Conservation (phyloP, 2,329 filamentous ascomycete species). For the Colletotrichum sp. region DNA sequence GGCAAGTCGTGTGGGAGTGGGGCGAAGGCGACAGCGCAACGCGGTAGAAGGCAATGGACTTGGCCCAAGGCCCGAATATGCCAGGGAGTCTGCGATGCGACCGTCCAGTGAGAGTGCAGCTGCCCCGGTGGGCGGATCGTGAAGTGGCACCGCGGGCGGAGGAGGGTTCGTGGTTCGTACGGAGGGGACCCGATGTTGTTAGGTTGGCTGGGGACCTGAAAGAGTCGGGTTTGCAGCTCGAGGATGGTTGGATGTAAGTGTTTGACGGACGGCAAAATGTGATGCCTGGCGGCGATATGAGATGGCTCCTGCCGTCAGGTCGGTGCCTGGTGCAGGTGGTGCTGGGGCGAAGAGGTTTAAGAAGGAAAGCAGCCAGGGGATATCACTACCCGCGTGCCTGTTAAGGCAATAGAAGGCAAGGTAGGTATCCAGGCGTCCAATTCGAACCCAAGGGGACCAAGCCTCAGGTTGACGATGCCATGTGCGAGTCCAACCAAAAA, state of each 20-base stretch:
- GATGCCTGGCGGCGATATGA: not conserved
- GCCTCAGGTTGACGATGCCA: constrained; percentile 3
- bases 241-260: not conserved
- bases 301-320: not conserved
- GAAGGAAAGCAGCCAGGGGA: not conserved
- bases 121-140: not conserved
- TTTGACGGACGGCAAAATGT: not conserved
- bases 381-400: not conserved
- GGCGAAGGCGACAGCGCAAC: not conserved
- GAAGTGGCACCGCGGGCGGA: constrained; percentile 10
- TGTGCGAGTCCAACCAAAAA: not conserved
- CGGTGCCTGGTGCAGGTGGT: not conserved
- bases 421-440: not conserved
- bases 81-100: constrained; percentile 10
- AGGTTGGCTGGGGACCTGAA: not conserved
- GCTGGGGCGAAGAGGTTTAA: not conserved
- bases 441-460: not conserved
- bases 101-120: constrained; percentile 7
- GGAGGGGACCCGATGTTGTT: constrained; percentile 1
- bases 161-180: constrained; percentile 2
- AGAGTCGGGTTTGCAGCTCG: not conserved
- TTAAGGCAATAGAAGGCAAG: not conserved
- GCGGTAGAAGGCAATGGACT: not conserved
- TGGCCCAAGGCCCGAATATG: constrained; percentile 9
- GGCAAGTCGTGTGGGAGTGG: not conserved